Percentiles rank a stretch among this genome's conserved stretches.
Evolutionary conservation across 129 eudicot genomes (phyloP).

Genomic region (Artemisia tridentata): DNA sequence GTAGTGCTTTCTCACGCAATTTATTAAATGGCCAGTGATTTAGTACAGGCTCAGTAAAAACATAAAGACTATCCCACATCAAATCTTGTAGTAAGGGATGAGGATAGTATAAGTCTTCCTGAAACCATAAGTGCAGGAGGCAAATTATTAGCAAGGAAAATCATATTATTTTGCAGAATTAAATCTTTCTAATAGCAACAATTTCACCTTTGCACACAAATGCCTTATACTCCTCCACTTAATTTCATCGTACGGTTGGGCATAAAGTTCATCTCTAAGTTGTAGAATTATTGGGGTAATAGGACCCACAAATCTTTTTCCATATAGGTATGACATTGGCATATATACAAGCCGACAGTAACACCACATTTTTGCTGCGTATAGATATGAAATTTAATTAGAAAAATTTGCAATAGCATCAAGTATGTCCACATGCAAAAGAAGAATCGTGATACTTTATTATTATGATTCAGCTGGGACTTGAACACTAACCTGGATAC

Average conservation of each 20-base stretch:
- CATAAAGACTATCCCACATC: constrained; percentile 41
- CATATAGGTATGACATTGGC: constrained; percentile 58
- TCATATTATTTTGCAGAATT: background rate
- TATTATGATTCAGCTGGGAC: background rate
- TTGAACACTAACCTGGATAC: constrained; percentile 38
- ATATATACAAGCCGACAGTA: constrained; percentile 45
- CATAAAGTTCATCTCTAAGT: constrained; percentile 69
- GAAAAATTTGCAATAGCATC: background rate
- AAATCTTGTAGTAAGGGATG: constrained; percentile 42
- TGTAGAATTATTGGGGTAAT: constrained; percentile 43
- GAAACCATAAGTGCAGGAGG: constrained; percentile 7
- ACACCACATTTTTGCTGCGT: constrained; percentile 47
- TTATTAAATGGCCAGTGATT: constrained; percentile 40
- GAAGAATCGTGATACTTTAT: background rate
- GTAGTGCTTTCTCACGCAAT: constrained; percentile 36
- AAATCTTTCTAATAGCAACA: background rate
- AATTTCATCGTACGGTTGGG: constrained; percentile 54
- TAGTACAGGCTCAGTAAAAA: constrained; percentile 33
- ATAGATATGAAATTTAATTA: background rate
- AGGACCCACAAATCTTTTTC: constrained; percentile 41
- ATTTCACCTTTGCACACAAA: constrained; percentile 55
- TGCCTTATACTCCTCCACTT: constrained; percentile 65
- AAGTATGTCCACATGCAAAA: too few relatives aligned
- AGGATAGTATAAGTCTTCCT: constrained; percentile 43
- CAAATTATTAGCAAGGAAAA: background rate